Evolutionary conservation across 495 filamentous ascomycete species (phyloP).

Genomic region (Jackrogersella multiformis): DNA sequence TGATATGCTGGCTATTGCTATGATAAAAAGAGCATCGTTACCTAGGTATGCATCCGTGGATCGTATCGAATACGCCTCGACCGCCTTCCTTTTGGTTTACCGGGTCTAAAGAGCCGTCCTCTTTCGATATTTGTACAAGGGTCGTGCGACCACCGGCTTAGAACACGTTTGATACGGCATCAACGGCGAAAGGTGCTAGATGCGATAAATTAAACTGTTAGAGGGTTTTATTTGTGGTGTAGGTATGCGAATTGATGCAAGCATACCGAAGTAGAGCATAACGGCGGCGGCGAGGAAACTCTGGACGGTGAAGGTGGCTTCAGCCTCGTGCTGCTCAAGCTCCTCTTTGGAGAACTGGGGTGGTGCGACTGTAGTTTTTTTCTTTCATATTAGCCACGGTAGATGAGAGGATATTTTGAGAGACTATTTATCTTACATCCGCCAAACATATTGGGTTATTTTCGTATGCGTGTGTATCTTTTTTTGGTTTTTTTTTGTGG

Average conservation of each 20-base stretch:
- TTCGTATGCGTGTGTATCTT: not conserved
- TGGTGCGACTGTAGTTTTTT: constrained; percentile 52
- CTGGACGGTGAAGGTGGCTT: constrained; percentile 74
- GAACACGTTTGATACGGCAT: constrained; percentile 77
- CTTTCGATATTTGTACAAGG: constrained; percentile 11
- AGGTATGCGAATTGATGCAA: not conserved
- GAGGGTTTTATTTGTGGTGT: not conserved
- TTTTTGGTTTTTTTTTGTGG: not conserved
- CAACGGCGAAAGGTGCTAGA: constrained; percentile 82
- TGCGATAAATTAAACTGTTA: constrained; percentile 4
- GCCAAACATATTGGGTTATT: constrained; percentile 54
- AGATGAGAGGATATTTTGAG: not conserved
- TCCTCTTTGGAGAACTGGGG: constrained; percentile 62
- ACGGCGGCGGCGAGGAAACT: constrained; percentile 68
- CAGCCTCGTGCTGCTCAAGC: constrained; percentile 70
- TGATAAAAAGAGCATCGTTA: not conserved
- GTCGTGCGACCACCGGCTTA: constrained; percentile 51
- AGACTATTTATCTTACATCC: constrained; percentile 49
- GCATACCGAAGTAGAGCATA: constrained; percentile 85
- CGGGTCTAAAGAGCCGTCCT: not conserved
- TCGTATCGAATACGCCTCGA: not conserved
- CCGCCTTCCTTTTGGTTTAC: not conserved
- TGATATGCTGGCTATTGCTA: not conserved
- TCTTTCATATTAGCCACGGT: constrained; percentile 1
- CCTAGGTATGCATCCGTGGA: not conserved